Conservation (phyloP, 352 stramenopile genomes). For the Thraustochytrium sp. region DNA sequence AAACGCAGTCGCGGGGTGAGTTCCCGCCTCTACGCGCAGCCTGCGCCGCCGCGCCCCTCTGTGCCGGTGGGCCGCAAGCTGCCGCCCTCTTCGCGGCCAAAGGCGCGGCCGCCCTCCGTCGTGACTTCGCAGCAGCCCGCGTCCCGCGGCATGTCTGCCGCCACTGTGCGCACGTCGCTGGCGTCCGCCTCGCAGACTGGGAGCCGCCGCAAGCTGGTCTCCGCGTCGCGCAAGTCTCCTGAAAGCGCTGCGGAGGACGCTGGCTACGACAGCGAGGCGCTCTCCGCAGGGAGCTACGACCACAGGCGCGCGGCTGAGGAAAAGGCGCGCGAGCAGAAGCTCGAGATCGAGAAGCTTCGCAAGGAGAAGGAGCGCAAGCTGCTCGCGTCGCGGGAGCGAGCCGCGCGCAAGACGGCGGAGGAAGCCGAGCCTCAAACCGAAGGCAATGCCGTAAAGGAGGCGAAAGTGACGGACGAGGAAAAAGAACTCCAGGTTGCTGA, state of each 20-base stretch:
- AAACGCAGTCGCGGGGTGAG: not conserved
- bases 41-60: not conserved
- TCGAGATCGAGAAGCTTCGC: not conserved
- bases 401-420: not conserved
- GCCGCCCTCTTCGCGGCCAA: too few relatives aligned
- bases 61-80: too few relatives aligned
- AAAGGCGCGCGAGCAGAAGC: not conserved
- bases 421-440: not conserved
- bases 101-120: not conserved
- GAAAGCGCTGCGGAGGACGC: not conserved
- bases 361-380: slow-evolving; percentile 13
- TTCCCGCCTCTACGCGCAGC: not conserved
- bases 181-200: not conserved
- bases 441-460: not conserved
- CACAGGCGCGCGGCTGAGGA: not conserved
- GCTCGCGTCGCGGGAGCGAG: not conserved
- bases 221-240: not conserved
- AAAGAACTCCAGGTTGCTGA: not conserved
- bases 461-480: not conserved
- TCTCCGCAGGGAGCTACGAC: too few relatives aligned
- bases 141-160: not conserved
- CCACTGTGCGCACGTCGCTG: not conserved
- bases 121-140: not conserved
- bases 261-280: not conserved
- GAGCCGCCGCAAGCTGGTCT: not conserved